Evolutionary conservation across 441 rosid species (phyloP).

Genomic region (Pelargonium myrrhifolium): DNA sequence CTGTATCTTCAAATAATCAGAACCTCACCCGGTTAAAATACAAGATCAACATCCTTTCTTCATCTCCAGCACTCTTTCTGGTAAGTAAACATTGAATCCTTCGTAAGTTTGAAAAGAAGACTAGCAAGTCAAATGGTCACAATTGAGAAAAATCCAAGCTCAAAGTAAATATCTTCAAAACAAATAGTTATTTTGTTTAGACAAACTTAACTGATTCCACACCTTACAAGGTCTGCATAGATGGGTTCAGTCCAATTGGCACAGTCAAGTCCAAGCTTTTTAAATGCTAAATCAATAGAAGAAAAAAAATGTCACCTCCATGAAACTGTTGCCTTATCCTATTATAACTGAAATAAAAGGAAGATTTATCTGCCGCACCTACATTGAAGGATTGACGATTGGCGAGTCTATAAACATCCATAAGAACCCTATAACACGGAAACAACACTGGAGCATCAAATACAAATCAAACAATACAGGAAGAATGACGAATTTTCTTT

Average conservation of each 20-base stretch:
- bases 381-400: conserved; percentile 78
- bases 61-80: conserved; percentile 81
- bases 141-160: neutral
- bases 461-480: neutral
- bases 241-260: conserved; percentile 89
- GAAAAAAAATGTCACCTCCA: conserved; percentile 10
- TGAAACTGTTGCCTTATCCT: neutral
- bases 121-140: neutral
- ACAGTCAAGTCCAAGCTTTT: conserved; percentile 88
- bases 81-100: conserved; percentile 19
- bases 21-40: conserved; percentile 62
- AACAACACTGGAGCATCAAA: too few species aligned
- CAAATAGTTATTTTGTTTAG: neutral
- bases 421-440: conserved; percentile 44
- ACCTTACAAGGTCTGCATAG: conserved; percentile 71
- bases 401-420: conserved; percentile 71
- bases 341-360: neutral
- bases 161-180: neutral
- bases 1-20: conserved; percentile 1
- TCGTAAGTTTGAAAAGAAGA: conserved; percentile 12
- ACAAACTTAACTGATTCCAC: conserved; percentile 8
- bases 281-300: conserved; percentile 48
- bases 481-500: too few species aligned
- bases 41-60: conserved; percentile 75
- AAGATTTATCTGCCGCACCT: conserved; percentile 38